Conservation (phyloP, 2,329 filamentous ascomycete genomes). For the Colletotrichum kahawae region DNA sequence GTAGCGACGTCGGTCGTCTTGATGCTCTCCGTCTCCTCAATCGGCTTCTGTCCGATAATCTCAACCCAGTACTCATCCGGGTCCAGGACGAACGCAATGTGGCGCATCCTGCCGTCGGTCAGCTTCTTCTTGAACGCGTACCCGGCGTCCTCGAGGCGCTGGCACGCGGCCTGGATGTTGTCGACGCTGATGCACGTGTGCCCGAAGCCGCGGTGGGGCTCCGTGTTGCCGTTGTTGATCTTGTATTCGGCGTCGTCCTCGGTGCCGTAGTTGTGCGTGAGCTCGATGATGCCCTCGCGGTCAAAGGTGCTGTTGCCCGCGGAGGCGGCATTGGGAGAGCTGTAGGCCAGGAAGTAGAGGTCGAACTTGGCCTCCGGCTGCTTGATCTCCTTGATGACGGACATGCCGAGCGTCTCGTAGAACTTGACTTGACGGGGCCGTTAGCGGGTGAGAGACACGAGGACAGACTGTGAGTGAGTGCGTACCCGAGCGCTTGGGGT, state of each 20-base stretch:
- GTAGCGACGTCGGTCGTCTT: conserved; percentile 74
- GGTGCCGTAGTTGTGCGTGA: conserved; percentile 86
- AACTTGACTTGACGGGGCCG: conserved; percentile 70
- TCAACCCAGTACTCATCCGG: conserved; percentile 91
- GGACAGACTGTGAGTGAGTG: neutral
- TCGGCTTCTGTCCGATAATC: conserved; percentile 73
- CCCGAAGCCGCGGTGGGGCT: conserved; percentile 83
- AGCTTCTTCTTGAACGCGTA: conserved; percentile 97
- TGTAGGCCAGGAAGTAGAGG: conserved; percentile 93
- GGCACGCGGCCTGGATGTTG: conserved; percentile 87
- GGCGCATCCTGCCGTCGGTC: conserved; percentile 82
- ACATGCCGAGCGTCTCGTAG: conserved; percentile 92
- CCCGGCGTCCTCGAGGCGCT: conserved; percentile 86
- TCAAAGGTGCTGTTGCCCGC: conserved; percentile 75
- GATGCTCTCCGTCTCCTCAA: conserved; percentile 75
- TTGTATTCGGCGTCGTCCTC: conserved; percentile 83
- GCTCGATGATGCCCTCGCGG: conserved; percentile 87
- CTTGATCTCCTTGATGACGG: conserved; percentile 77
- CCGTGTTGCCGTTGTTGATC: conserved; percentile 87
- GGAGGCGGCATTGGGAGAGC: conserved; percentile 76
- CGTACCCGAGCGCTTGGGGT: conserved; percentile 79
- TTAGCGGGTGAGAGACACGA: neutral
- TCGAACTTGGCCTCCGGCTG: conserved; percentile 92
- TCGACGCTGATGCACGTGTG: conserved; percentile 86
- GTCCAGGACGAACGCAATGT: conserved; percentile 90